These are phyloP conservation scores for Triticum turgidum DNA, from an alignment of 176 grass and related monocot genomes.

Conservation along the genomic window DNA sequence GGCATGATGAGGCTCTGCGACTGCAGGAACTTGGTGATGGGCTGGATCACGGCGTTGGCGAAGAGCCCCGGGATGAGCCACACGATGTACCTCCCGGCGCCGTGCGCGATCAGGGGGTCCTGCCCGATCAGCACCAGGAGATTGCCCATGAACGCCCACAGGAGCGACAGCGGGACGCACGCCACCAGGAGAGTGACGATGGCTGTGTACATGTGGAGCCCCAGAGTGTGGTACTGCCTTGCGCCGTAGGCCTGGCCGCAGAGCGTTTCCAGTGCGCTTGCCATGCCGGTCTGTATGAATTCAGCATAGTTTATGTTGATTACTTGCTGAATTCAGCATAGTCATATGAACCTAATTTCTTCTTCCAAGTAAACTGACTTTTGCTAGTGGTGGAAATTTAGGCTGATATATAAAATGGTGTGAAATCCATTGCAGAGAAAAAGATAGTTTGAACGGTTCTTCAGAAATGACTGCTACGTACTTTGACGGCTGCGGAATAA, in stretches of 20 bases:
- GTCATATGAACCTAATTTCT: neutral
- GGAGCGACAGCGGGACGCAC: constrained; percentile 57
- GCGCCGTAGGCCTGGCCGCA: constrained; percentile 87
- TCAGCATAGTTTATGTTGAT: neutral
- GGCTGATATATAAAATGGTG: neutral
- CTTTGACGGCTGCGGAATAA: neutral
- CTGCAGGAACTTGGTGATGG: constrained; percentile 69
- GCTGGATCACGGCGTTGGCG: constrained; percentile 56
- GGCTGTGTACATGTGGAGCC: constrained; percentile 64
- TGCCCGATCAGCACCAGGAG: constrained; percentile 63
- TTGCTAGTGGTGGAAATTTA: neutral
- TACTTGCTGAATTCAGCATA: neutral
- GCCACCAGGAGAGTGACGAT: constrained; percentile 59
- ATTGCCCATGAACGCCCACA: constrained; percentile 72
- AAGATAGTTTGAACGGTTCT: neutral
- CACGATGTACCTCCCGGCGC: constrained; percentile 62
- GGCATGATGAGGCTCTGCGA: constrained; percentile 65
- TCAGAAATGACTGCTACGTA: neutral
- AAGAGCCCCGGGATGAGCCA: constrained; percentile 77
- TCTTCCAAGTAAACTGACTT: neutral
- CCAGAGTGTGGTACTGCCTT: constrained; percentile 61
- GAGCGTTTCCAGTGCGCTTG: constrained; percentile 72
- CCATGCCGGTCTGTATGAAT: constrained; percentile 58
- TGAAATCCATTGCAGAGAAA: neutral
- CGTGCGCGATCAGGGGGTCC: constrained; percentile 55